Conservation (phyloP, 495 filamentous ascomycete genomes). For the Neurospora sp. region DNA sequence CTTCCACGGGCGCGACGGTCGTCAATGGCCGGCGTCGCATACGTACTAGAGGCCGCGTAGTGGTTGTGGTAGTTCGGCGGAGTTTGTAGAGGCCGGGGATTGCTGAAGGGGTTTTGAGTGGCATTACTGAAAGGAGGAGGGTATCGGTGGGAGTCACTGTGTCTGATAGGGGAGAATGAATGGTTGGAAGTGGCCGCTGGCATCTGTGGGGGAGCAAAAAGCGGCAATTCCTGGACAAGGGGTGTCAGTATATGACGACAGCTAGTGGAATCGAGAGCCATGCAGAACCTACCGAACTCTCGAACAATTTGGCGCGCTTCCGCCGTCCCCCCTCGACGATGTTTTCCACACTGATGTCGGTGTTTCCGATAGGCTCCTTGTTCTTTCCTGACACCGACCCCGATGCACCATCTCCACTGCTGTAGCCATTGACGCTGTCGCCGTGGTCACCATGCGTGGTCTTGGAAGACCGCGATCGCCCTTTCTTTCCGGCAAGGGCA, state of each 20-base stretch:
- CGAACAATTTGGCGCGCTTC: conserved; percentile 85
- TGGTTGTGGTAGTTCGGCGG: conserved; percentile 61
- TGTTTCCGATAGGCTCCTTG: conserved; percentile 78
- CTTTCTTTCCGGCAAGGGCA: conserved; percentile 45
- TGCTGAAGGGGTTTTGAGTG: conserved; percentile 63
- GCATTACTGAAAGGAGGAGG: conserved; percentile 61
- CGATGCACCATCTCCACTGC: conserved; percentile 69
- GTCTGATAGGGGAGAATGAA: conserved; percentile 85
- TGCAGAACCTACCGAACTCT: conserved; percentile 70
- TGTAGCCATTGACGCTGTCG: conserved; percentile 61
- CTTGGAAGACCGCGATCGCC: conserved; percentile 56
- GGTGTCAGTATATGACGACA: conserved; percentile 5
- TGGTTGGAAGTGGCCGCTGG: conserved; percentile 80
- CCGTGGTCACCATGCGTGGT: conserved; percentile 59
- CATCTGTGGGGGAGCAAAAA: conserved; percentile 90
- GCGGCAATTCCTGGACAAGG: conserved; percentile 67
- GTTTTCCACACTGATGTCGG: conserved; percentile 94
- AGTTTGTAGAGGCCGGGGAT: conserved; percentile 63
- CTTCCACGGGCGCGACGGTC: conserved; percentile 59
- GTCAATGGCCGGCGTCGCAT: conserved; percentile 49
- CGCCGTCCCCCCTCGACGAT: conserved; percentile 94
- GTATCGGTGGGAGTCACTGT: conserved; percentile 42
- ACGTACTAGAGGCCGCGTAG: conserved; percentile 33
- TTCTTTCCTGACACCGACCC: conserved; percentile 63
- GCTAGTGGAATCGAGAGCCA: neutral